These are phyloP conservation scores for Gossypium stocksii DNA, from an alignment of 345 rosid genomes.

Conservation along the genomic window DNA sequence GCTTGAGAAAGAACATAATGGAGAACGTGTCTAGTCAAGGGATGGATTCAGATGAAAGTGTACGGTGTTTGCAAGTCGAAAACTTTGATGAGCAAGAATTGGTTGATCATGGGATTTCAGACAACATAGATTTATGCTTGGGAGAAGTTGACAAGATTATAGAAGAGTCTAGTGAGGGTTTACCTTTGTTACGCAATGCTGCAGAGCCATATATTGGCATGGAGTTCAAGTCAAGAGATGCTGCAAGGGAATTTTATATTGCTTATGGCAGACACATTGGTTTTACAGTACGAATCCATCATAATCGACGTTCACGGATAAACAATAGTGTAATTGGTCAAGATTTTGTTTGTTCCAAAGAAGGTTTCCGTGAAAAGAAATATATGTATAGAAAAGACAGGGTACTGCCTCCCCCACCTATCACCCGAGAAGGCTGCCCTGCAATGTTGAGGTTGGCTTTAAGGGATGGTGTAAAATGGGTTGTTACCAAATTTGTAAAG, in stretches of 20 bases:
- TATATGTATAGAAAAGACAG: slow-evolving; percentile 49
- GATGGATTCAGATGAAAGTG: slow-evolving; percentile 35
- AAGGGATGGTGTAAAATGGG: slow-evolving; percentile 43
- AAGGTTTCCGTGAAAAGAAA: slow-evolving; percentile 53
- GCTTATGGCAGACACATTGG: slow-evolving; percentile 42
- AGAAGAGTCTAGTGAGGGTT: slow-evolving; percentile 29
- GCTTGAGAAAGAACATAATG: slow-evolving; percentile 22
- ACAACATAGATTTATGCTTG: slow-evolving; percentile 29
- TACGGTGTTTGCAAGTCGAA: slow-evolving; percentile 28
- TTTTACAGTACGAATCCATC: slow-evolving; percentile 49
- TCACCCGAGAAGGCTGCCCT: slow-evolving; percentile 43
- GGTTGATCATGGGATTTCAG: slow-evolving; percentile 28
- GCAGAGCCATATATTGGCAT: slow-evolving; percentile 34
- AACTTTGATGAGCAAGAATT: slow-evolving; percentile 28
- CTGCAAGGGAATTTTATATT: slow-evolving; percentile 44
- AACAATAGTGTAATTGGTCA: slow-evolving; percentile 48
- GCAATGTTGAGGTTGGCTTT: slow-evolving; percentile 48
- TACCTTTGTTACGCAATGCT: slow-evolving; percentile 13
- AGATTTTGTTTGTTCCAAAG: slow-evolving; percentile 56
- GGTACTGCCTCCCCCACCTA: slow-evolving; percentile 51
- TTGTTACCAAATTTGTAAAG: slow-evolving; percentile 39
- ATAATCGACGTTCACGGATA: slow-evolving; percentile 44
- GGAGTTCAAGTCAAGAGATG: slow-evolving; percentile 47
- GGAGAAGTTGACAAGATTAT: slow-evolving; percentile 36
- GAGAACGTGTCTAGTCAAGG: slow-evolving; percentile 34